phyloP scores from a whole-genome alignment of 2,329 filamentous ascomycete species.

The Biscogniauxia mediterranea region DNA sequence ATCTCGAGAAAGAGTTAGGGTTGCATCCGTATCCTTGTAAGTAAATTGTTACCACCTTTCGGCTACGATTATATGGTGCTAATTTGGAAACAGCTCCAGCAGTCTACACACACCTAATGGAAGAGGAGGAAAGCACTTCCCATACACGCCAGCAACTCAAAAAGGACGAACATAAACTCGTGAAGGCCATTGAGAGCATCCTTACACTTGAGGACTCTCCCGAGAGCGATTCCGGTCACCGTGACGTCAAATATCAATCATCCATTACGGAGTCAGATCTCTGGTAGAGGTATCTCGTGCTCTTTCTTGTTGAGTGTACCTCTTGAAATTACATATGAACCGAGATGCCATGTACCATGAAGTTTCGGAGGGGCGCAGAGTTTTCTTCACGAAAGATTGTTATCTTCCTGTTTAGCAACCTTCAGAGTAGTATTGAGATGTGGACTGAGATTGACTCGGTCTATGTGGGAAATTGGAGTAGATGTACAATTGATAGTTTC shows the following conservation, averaged over 20 bases:
- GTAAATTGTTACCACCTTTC: constrained; percentile 1
- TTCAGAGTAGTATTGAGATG: too few species aligned
- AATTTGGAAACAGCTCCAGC: constrained; percentile 3
- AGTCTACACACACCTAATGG: constrained; percentile 42
- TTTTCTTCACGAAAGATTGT: too few species aligned
- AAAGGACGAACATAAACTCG: constrained; percentile 40
- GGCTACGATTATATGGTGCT: constrained; percentile 7
- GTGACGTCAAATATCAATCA: neutral
- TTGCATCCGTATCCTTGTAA: constrained; percentile 12
- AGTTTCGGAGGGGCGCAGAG: too few species aligned
- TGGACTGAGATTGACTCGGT: too few species aligned
- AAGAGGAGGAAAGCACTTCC: constrained; percentile 41
- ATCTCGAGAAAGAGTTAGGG: constrained; percentile 18
- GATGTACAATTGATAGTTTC: too few species aligned
- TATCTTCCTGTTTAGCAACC: too few species aligned
- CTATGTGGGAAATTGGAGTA: too few species aligned
- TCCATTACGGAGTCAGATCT: neutral
- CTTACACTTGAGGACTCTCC: constrained; percentile 32
- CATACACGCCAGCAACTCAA: constrained; percentile 38
- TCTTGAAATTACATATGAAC: too few species aligned
- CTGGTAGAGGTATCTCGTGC: too few species aligned
- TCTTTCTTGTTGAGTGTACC: too few species aligned
- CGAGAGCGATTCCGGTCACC: neutral
- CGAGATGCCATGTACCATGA: neutral
- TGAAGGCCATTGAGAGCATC: constrained; percentile 42